Evolutionary conservation across 768 basidiomycete species (phyloP), one percentile per base, ranked within the genome.

Genomic region (Mycena haematopus): DNA sequence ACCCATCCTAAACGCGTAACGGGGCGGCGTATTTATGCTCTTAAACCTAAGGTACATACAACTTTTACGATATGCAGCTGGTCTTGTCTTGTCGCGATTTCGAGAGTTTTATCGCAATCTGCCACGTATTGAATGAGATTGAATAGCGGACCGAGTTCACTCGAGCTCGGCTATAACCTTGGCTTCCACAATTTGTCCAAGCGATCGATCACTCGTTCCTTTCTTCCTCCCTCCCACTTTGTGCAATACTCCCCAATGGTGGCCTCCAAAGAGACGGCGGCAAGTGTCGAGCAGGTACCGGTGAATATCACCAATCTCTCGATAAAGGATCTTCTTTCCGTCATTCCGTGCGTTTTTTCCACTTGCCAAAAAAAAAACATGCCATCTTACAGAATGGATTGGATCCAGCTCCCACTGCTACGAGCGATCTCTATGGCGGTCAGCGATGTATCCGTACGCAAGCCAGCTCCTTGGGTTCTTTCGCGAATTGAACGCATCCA

Each of bases 261-360:
- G 29, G 10, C 60, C 49, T 50, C 60, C 38, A 55, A 9, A 62
- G 61, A 62, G 42, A 24, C 56, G 7, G 36, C 33, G 17, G 33
- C 13, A 22, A 15, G 22, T 19, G 52, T 47, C 25, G 79, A 88
- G 67, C 91, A 91, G 77, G 82, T 78, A 44, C 79, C 82, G 50
- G 83, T 86, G 62, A 69, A 82, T 17, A 89, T 96, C 65, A 94
- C 95, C 22, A 89, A 93, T 80, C 85, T 94, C 65, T 83, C 91
- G 42, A 84, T 96, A 76, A 97, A 96, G 79, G 92, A 97, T 69
- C 74, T 96, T 67, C 82, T 96, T 55, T 84, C 84, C 47, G 84
- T 83, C n/a, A 95, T 97, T 72, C 95, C 95, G 87, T 92, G 71
- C 65, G 89, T 82, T 31, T 50, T 40, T 57, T n/a, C n/a, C 44